Percentiles rank a stretch among this genome's conserved stretches.
These are phyloP conservation scores for Phytophthora litchii DNA, from an alignment of 352 stramenopile species.

Conservation along the genomic window DNA sequence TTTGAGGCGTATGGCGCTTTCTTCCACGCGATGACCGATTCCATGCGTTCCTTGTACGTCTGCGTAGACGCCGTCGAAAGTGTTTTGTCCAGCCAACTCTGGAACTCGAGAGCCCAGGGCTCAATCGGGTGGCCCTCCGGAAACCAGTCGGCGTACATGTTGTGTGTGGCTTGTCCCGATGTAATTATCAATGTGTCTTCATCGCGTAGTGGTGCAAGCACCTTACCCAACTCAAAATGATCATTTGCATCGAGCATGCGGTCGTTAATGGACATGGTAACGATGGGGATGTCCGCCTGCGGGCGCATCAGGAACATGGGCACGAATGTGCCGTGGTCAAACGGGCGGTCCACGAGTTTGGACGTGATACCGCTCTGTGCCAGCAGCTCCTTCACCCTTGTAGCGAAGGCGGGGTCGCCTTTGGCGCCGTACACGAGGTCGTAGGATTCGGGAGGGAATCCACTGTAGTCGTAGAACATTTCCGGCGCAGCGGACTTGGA, in stretches of 20 bases:
- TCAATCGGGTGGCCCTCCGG: slow-evolving; percentile 22
- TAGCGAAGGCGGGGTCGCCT: slow-evolving; percentile 66
- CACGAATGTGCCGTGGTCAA: slow-evolving; percentile 93
- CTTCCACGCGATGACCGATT: slow-evolving; percentile 41
- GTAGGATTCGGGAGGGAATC: slow-evolving; percentile 88
- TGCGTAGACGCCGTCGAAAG: slow-evolving; percentile 27
- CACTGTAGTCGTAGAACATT: slow-evolving; percentile 92
- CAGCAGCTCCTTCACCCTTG: slow-evolving; percentile 70
- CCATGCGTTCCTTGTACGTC: slow-evolving; percentile 29
- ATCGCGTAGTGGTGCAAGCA: slow-evolving; percentile 53
- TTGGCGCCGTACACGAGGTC: slow-evolving; percentile 78
- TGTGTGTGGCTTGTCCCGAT: slow-evolving; percentile 60
- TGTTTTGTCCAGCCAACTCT: slow-evolving; percentile 46
- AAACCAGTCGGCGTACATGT: slow-evolving; percentile 37
- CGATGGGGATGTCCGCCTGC: slow-evolving; percentile 87
- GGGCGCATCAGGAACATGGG: slow-evolving; percentile 90
- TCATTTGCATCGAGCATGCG: slow-evolving; percentile 35
- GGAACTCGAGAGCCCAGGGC: slow-evolving; percentile 41
- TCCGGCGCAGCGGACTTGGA: slow-evolving; percentile 49
- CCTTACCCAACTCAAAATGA: slow-evolving; percentile 65
- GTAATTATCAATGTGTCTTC: slow-evolving; percentile 80
- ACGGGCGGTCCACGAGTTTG: slow-evolving; percentile 60
- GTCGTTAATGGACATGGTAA: slow-evolving; percentile 75
- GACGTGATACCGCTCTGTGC: slow-evolving; percentile 43
- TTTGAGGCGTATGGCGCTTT: slow-evolving; percentile 42